phyloP scores from a whole-genome alignment of 2,329 filamentous ascomycete genomes.

The Penicillium freii region DNA sequence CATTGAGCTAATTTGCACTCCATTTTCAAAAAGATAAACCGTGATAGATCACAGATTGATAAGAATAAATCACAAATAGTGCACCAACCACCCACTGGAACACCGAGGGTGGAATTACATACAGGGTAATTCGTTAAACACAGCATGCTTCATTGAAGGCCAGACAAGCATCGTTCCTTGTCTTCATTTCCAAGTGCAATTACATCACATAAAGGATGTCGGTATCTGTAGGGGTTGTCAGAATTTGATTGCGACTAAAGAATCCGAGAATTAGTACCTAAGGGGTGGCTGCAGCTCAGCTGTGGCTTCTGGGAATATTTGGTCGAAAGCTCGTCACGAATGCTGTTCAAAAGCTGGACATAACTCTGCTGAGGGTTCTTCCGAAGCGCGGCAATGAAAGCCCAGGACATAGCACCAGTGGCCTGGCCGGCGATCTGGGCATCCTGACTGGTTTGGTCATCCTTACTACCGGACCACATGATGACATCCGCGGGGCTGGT shows the following conservation, averaged over 20 bases:
- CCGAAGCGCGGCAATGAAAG: conserved; percentile 86
- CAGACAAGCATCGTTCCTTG: background rate
- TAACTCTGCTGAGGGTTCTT: conserved; percentile 96
- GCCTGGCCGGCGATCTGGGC: conserved; percentile 84
- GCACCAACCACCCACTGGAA: conserved; percentile 15
- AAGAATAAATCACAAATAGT: conserved; percentile 15
- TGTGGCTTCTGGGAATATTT: conserved; percentile 96
- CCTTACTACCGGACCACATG: conserved; percentile 97
- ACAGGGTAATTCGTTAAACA: conserved; percentile 20
- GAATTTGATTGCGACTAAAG: background rate
- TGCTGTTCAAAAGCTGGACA: conserved; percentile 90
- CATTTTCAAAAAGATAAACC: background rate
- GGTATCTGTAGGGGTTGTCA: conserved; percentile 51
- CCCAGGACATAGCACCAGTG: conserved; percentile 97
- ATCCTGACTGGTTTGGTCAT: conserved; percentile 91
- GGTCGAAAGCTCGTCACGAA: conserved; percentile 79
- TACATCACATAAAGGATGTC: conserved; percentile 68
- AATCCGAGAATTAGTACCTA: conserved; percentile 62
- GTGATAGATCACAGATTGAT: conserved; percentile 11
- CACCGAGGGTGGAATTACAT: conserved; percentile 21
- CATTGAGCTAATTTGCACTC: background rate
- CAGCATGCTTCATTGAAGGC: conserved; percentile 10
- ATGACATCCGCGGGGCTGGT: conserved; percentile 93
- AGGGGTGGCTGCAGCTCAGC: conserved; percentile 89
- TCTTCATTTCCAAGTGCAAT: conserved; percentile 10